Evolutionary conservation across 2,329 filamentous ascomycete species (phyloP), one percentile per base, ranked within the genome.

Genomic region (Alternaria infectoria): DNA sequence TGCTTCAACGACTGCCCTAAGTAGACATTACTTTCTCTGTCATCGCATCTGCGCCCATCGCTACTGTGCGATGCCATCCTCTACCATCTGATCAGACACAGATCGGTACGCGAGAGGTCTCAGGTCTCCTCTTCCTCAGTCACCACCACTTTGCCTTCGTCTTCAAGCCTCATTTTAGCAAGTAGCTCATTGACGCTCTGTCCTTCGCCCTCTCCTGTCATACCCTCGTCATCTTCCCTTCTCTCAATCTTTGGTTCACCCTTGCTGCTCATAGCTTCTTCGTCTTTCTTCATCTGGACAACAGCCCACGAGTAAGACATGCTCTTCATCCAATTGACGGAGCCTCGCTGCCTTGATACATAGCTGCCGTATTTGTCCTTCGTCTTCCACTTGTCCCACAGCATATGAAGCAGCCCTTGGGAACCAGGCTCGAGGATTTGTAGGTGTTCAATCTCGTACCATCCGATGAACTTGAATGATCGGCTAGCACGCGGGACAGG

Each of bases 11-110:
- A 9, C 4, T 40, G 0, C 17, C 36, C 10, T 2, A 40, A 5
- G 8, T 17, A 1, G 36, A 11, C 36, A 40, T 1, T 40, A 6
- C 0, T 3, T 17, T n/a, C 0, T 1, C n/a, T n/a, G 6, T 17
- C 32, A 17, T 17, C 1, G 4, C 7, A 4, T 3, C 13, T 15
- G 32, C 13, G 2, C 2, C 32, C 13, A 40, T 40, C 36, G n/a
- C n/a, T 40, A 2, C n/a, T 40, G 9, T 17, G n/a, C 36, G 36
- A 40, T 17, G 9, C 3, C 4, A 10, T 40, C 8, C 32, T 9
- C 1, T 3, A 10, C 4, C 8, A 17, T 10, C 4, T 5, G 8
- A 17, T 10, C 15, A 40, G 8, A 40, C 8, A 45, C 3, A 12
- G 3, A 21, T 8, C 11, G 3, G 17, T 45, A 11, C 11, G 10